Conservation (phyloP, 2,329 filamentous ascomycete genomes). For the Trichoderma lentiforme region DNA sequence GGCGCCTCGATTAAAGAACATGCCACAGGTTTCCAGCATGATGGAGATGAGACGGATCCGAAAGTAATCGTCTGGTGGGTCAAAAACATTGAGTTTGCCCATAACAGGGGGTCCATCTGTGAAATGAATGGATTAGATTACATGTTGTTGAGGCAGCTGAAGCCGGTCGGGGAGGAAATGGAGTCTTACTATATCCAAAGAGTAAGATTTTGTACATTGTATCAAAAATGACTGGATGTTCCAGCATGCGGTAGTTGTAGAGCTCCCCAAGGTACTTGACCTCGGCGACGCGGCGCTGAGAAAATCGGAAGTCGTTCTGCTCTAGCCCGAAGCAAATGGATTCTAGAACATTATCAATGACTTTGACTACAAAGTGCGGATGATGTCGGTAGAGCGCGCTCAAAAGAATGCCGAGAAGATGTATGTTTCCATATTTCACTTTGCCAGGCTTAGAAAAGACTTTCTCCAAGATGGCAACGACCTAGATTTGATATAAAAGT, state of each 20-base stretch:
- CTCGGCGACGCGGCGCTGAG: slow-evolving; percentile 89
- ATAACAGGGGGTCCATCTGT: slow-evolving; percentile 74
- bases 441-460: slow-evolving; percentile 95
- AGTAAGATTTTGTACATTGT: slow-evolving; percentile 91
- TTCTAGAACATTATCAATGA: slow-evolving; percentile 90
- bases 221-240: slow-evolving; percentile 93
- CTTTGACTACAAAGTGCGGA: slow-evolving; percentile 81
- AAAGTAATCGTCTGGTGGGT: slow-evolving; percentile 92
- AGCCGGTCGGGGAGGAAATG: slow-evolving; percentile 7
- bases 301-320: slow-evolving; percentile 95
- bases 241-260: slow-evolving; percentile 96
- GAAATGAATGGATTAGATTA: slow-evolving; percentile 20
- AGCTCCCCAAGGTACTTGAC: slow-evolving; percentile 95
- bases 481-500: slow-evolving; percentile 35
- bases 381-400: slow-evolving; percentile 90
- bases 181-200: slow-evolving; percentile 70
- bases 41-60: slow-evolving; percentile 87
- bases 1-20: slow-evolving; percentile 90
- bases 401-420: slow-evolving; percentile 85
- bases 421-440: slow-evolving; percentile 96
- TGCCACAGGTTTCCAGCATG: slow-evolving; percentile 88
- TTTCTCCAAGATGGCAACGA: slow-evolving; percentile 76
- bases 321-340: slow-evolving; percentile 84
- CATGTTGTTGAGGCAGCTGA: neutral
- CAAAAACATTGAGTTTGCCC: slow-evolving; percentile 72